These are phyloP conservation scores for Mycocentrospora acerina DNA, from an alignment of 2,329 filamentous ascomycete species.

Conservation along the genomic window DNA sequence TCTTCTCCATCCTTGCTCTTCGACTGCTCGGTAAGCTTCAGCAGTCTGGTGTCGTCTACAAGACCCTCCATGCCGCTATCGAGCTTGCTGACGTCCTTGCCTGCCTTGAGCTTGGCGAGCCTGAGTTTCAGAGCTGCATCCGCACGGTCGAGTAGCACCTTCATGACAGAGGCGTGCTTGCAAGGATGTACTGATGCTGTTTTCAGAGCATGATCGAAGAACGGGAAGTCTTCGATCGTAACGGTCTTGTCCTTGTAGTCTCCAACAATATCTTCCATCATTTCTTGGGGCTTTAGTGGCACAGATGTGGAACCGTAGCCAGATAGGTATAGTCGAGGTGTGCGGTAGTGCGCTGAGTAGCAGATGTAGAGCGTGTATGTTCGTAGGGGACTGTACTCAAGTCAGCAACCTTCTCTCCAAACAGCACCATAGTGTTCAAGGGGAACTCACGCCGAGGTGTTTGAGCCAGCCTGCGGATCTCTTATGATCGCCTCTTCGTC, in stretches of 20 bases:
- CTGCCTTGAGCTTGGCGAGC: slow-evolving; percentile 74
- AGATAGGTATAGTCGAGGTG: slow-evolving; percentile 90
- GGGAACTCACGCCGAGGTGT: slow-evolving; percentile 56
- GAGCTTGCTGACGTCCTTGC: slow-evolving; percentile 54
- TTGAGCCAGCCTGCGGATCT: slow-evolving; percentile 50
- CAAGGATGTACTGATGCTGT: slow-evolving; percentile 97
- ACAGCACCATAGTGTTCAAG: background rate
- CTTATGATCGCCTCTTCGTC: slow-evolving; percentile 93
- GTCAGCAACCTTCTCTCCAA: slow-evolving; percentile 13
- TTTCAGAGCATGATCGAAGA: slow-evolving; percentile 87
- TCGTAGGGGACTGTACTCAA: slow-evolving; percentile 66
- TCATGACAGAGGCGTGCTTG: slow-evolving; percentile 98
- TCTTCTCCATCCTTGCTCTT: slow-evolving; percentile 46
- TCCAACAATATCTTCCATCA: slow-evolving; percentile 97
- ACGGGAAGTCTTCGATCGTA: slow-evolving; percentile 95
- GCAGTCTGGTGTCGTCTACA: slow-evolving; percentile 73
- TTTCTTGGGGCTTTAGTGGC: slow-evolving; percentile 76
- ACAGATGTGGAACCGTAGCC: slow-evolving; percentile 80
- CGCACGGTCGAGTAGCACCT: slow-evolving; percentile 90
- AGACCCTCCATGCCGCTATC: slow-evolving; percentile 76
- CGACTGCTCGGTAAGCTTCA: slow-evolving; percentile 57
- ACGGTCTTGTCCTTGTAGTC: slow-evolving; percentile 99
- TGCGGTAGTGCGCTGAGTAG: slow-evolving; percentile 95
- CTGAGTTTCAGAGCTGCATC: slow-evolving; percentile 90
- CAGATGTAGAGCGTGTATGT: slow-evolving; percentile 99